These are phyloP conservation scores for Cylindrotheca fusiformis DNA, from an alignment of 108 stramenopile genomes.

Conservation along the genomic window DNA sequence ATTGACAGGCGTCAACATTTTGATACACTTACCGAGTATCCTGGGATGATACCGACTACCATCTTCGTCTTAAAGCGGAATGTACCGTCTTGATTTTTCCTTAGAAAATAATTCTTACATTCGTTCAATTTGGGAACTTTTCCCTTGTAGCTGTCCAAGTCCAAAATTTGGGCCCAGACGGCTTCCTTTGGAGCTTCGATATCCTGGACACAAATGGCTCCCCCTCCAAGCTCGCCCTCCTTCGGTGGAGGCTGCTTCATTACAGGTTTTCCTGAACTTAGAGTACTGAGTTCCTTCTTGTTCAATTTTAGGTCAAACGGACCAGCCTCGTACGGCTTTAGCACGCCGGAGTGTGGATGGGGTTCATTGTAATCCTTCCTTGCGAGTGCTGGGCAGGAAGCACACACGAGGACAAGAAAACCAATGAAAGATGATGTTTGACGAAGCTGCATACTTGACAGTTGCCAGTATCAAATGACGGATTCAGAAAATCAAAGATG, in stretches of 20 bases:
- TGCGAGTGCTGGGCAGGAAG: constrained; percentile 1
- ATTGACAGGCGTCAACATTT: no score
- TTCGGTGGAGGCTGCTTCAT: constrained; percentile 54
- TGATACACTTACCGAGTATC: constrained; percentile 50
- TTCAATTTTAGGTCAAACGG: constrained; percentile 41
- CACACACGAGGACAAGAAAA: not conserved
- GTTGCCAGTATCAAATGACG: no score
- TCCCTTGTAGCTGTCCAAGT: constrained; percentile 50
- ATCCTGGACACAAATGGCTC: constrained; percentile 74
- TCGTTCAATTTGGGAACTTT: constrained; percentile 68
- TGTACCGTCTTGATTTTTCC: constrained; percentile 37
- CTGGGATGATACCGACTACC: constrained; percentile 65
- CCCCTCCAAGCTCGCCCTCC: constrained; percentile 28
- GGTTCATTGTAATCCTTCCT: constrained; percentile 38
- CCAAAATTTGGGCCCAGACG: constrained; percentile 74
- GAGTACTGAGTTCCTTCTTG: constrained; percentile 29
- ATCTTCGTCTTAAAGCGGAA: constrained; percentile 63
- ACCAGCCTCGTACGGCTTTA: constrained; percentile 50
- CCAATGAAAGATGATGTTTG: no score
- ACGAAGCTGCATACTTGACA: no score
- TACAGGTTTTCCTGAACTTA: constrained; percentile 48
- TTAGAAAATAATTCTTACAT: constrained; percentile 57
- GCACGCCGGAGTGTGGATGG: constrained; percentile 42
- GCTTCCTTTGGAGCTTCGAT: constrained; percentile 60
- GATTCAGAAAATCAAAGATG: no score